Conservation (phyloP, 129 eudicot genomes). For the Artemisia annua region DNA sequence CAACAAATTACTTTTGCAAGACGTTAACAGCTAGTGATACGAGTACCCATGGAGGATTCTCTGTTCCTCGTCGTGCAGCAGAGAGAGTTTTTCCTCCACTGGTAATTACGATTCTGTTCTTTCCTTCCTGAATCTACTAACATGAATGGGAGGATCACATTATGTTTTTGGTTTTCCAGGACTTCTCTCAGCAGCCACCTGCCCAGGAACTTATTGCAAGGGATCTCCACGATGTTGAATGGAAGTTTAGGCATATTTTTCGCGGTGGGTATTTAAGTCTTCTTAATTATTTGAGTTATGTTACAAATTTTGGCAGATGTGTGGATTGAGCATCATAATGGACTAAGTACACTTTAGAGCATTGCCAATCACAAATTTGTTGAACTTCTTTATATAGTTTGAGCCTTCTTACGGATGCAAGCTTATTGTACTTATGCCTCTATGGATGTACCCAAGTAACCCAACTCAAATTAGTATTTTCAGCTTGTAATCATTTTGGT, state of each 20-base stretch:
- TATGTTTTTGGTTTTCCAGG: constrained; percentile 49
- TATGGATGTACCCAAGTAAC: no score
- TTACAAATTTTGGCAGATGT: background rate
- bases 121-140: constrained; percentile 1
- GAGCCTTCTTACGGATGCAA: no score
- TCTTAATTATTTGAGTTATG: constrained; percentile 6
- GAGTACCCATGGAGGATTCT: constrained; percentile 98
- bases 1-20: constrained; percentile 96
- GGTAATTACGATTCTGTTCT: constrained; percentile 39
- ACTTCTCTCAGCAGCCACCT: constrained; percentile 96
- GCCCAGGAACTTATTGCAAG: constrained; percentile 93
- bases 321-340: background rate
- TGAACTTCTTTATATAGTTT: no score
- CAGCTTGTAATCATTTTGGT: no score
- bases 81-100: constrained; percentile 98
- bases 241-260: constrained; percentile 98
- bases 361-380: no score
- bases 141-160: background rate
- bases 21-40: constrained; percentile 98
- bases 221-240: constrained; percentile 97
- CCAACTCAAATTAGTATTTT: no score
- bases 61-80: constrained; percentile 99
- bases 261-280: constrained; percentile 39
- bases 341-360: background rate
- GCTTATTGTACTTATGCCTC: no score